These are phyloP conservation scores for Viola odorata DNA, from an alignment of 345 rosid species.

Conservation along the genomic window DNA sequence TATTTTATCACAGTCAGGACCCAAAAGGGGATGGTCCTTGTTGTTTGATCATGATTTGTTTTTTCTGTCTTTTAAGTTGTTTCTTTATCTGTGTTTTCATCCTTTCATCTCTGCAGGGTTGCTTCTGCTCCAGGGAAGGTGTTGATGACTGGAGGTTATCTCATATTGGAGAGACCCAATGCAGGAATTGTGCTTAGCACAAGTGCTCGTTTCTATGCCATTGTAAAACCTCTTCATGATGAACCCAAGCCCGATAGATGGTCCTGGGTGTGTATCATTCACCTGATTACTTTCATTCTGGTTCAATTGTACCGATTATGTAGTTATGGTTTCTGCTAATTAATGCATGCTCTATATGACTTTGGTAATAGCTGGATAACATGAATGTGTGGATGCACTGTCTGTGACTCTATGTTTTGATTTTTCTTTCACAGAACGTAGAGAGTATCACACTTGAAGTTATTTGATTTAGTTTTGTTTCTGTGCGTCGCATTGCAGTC, in stretches of 20 bases:
- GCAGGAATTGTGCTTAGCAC: constrained; percentile 91
- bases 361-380: neutral
- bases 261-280: constrained; percentile 63
- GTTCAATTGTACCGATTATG: neutral
- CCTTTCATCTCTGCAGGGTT: constrained; percentile 36
- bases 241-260: constrained; percentile 68
- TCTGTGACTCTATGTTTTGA: too few relatives aligned
- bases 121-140: constrained; percentile 99
- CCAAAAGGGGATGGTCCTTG: neutral
- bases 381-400: too few relatives aligned
- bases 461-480: constrained; percentile 2
- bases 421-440: neutral
- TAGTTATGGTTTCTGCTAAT: neutral
- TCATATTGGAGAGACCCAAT: constrained; percentile 87
- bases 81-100: neutral
- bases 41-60: neutral
- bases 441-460: neutral
- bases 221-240: constrained; percentile 67
- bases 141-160: constrained; percentile 90
- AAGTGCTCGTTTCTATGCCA: constrained; percentile 84
- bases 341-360: neutral
- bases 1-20: too few relatives aligned
- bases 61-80: neutral
- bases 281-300: neutral
- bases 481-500: constrained; percentile 36